phyloP scores from a whole-genome alignment of 306 rosid species.

The Castanopsis chinensis region DNA sequence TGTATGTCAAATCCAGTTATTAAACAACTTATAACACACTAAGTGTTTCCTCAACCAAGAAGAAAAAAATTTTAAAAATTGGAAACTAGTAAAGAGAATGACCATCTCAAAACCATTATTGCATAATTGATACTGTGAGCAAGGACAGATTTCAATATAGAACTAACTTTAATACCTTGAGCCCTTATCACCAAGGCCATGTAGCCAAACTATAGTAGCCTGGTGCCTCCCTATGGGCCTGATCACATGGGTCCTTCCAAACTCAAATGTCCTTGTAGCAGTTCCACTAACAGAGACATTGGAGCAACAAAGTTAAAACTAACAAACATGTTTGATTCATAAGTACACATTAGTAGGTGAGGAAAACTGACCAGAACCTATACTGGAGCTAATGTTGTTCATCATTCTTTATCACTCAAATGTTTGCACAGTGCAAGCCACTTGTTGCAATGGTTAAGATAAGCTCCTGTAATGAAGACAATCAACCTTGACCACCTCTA shows the following conservation, averaged over 20 bases:
- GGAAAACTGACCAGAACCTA: constrained; percentile 68
- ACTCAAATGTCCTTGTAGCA: constrained; percentile 63
- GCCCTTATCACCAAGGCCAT: constrained; percentile 91
- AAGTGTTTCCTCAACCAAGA: constrained; percentile 2
- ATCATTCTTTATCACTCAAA: constrained; percentile 51
- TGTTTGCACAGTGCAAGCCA: constrained; percentile 23
- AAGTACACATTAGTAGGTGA: too few species aligned
- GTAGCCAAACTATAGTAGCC: constrained; percentile 92
- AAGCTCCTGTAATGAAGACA: constrained; percentile 69
- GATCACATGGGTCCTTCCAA: constrained; percentile 92
- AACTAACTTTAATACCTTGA: constrained; percentile 56
- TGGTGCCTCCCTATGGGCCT: constrained; percentile 89
- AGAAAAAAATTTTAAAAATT: not conserved
- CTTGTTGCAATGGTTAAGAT: constrained; percentile 29
- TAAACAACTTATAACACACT: constrained; percentile 13
- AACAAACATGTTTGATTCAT: too few species aligned
- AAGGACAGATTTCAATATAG: constrained; percentile 12
- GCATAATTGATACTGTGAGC: constrained; percentile 5
- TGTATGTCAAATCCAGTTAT: constrained; percentile 5
- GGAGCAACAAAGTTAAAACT: constrained; percentile 33
- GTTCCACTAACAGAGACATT: constrained; percentile 66
- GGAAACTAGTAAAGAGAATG: constrained; percentile 2
- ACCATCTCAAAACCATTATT: constrained; percentile 7
- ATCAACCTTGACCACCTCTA: constrained; percentile 42
- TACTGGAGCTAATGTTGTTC: constrained; percentile 61